Percentiles rank a stretch among this genome's conserved stretches.
Conservation (phyloP, 495 filamentous ascomycete species). For the Neurospora discreta region DNA sequence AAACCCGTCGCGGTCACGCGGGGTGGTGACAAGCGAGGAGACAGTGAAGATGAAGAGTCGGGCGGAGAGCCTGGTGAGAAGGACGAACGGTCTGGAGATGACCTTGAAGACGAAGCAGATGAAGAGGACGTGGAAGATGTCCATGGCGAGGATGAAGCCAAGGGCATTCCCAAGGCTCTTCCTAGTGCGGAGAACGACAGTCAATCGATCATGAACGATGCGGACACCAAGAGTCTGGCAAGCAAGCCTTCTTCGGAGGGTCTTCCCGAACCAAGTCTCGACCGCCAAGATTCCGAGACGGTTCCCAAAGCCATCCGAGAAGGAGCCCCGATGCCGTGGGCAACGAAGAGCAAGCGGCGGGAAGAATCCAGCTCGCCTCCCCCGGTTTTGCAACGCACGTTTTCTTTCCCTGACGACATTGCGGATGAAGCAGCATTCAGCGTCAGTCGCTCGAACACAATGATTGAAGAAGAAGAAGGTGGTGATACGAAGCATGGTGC, state of each 20-base stretch:
- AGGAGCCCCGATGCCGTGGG: neutral
- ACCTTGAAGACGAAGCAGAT: neutral
- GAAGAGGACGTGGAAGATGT: neutral
- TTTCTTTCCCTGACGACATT: conserved; percentile 28
- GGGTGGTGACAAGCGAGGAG: neutral
- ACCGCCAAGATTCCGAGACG: conserved; percentile 25
- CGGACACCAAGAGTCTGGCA: neutral
- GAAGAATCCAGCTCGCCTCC: conserved; percentile 15
- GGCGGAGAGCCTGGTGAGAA: no score
- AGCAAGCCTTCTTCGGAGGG: neutral
- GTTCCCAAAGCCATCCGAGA: conserved; percentile 19
- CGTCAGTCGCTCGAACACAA: conserved; percentile 7
- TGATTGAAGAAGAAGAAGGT: neutral
- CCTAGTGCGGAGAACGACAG: neutral
- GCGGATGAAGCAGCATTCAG: conserved; percentile 25
- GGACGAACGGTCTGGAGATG: neutral
- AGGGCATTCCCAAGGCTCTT: neutral
- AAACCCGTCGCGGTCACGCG: neutral
- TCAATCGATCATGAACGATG: neutral
- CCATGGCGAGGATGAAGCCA: neutral
- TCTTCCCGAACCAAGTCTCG: conserved; percentile 6
- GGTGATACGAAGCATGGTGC: neutral
- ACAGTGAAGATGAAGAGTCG: neutral
- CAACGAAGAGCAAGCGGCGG: conserved; percentile 1
- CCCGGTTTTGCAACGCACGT: conserved; percentile 14